phyloP scores from a whole-genome alignment of 345 rosid genomes.

The Gynandropsis gynandra region DNA sequence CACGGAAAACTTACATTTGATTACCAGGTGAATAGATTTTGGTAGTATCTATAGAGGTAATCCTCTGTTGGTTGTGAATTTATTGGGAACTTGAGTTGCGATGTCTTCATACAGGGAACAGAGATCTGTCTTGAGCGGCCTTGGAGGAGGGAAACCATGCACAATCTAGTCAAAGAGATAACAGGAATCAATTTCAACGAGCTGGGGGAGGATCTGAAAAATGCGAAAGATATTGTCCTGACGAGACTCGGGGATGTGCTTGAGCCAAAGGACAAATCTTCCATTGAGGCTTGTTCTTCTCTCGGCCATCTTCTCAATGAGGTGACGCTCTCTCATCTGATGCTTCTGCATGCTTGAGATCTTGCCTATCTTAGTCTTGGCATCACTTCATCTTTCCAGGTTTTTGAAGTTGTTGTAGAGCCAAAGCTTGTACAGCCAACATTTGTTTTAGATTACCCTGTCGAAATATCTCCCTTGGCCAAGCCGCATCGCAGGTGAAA shows the following conservation, averaged over 20 bases:
- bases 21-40: constrained; percentile 55
- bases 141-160: constrained; percentile 97
- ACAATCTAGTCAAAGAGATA: constrained; percentile 78
- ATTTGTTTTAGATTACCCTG: constrained; percentile 90
- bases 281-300: constrained; percentile 66
- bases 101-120: constrained; percentile 48
- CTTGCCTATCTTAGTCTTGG: constrained; percentile 18
- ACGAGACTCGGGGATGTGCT: constrained; percentile 42
- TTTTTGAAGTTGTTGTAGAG: constrained; percentile 84
- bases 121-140: constrained; percentile 79
- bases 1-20: constrained; percentile 66
- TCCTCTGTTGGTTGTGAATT: constrained; percentile 1
- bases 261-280: constrained; percentile 61
- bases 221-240: constrained; percentile 57
- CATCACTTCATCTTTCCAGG: constrained; percentile 32
- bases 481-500: constrained; percentile 80
- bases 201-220: constrained; percentile 46
- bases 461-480: constrained; percentile 93
- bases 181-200: constrained; percentile 63
- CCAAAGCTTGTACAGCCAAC: constrained; percentile 92
- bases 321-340: constrained; percentile 34
- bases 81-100: constrained; percentile 13
- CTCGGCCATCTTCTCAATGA: constrained; percentile 83
- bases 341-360: background rate
- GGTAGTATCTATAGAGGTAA: background rate